Evolutionary conservation across 805 yeast genomes (phyloP), one percentile per base, ranked within the genome.

Genomic region (Phaffomyces thermotolerans): DNA sequence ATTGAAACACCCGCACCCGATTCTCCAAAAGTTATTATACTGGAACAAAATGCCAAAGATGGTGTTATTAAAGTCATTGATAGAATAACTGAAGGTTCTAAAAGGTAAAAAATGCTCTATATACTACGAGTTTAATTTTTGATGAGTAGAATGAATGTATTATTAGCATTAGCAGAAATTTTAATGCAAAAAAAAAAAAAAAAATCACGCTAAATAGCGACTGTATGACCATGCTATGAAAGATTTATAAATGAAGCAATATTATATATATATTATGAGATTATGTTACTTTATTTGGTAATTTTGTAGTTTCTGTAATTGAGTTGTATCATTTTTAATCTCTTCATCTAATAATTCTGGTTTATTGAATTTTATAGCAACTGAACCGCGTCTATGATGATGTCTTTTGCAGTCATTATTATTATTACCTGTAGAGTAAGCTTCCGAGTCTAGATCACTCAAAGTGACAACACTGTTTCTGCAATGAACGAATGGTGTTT

Each of bases 381-480:
- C 59, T 6, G 55, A 50, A 1, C 58, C 59, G 24, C 62, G 48
- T 23, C 62, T 52, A 39, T 57, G 60, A 44, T 57, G 62, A 38
- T 57, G 62, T 37, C 62, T 52, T 10, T 30, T 27, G 9, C 34
- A 37, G 13, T 34, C 34, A 13, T 29, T 29, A 8, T 18, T 34
- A 25, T 8, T 27, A 4, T 12, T 27, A 27, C 14, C 13, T 27
- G 29, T 10, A 6, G 12, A 6, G 13, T 27, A 12, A 6, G 15
- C 23, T 7, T 30, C 29, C 7, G 32, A n/a, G 12, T 39, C 20
- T 12, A 14, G 13, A 10, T 22, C 33, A 31, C 14, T 39, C 6
- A 41, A 25, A 13, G 38, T 35, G 6, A 29, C 34, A 10, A 40
- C n/a, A 29, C 42, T 40, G 36, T 29, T 29, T 40, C 42, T 39